A percentile compares a stretch with the other conserved stretches of the same genome.
These are phyloP conservation scores for Paratinospora sagittata DNA, from an alignment of 164 flowering plant species.

Conservation along the genomic window DNA sequence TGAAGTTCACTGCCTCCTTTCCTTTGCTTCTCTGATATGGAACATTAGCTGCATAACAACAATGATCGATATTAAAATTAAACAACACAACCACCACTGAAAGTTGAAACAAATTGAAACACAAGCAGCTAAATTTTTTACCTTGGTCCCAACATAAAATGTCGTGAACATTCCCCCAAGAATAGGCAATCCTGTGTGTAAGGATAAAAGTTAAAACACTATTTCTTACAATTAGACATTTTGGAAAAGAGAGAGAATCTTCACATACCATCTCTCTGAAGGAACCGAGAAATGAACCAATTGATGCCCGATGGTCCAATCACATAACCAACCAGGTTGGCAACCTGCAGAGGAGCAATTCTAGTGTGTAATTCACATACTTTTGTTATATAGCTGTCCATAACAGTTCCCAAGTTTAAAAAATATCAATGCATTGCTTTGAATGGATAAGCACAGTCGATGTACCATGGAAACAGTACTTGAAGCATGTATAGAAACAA, in stretches of 20 bases:
- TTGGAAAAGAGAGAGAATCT: slow-evolving; percentile 1
- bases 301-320: slow-evolving; percentile 82
- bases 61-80: not conserved
- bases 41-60: slow-evolving; percentile 74
- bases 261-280: slow-evolving; percentile 56
- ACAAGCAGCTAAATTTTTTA: slow-evolving; percentile 15
- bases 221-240: not conserved
- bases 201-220: slow-evolving; percentile 7
- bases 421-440: not conserved
- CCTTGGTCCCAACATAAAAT: slow-evolving; percentile 93
- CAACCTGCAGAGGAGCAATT: slow-evolving; percentile 49
- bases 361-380: not conserved
- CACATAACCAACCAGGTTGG: slow-evolving; percentile 90
- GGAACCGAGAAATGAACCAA: slow-evolving; percentile 63
- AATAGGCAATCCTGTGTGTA: slow-evolving; percentile 57
- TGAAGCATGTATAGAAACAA: not conserved
- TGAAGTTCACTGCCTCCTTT: slow-evolving; percentile 14
- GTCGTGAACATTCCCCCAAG: slow-evolving; percentile 64
- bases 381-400: not conserved
- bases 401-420: not conserved
- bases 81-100: not conserved
- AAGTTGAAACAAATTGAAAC: not conserved
- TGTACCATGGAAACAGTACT: not conserved
- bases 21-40: slow-evolving; percentile 53
- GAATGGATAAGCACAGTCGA: not conserved